phyloP scores from a whole-genome alignment of 176 grass and related monocot genomes.

The Paspalum notatum region DNA sequence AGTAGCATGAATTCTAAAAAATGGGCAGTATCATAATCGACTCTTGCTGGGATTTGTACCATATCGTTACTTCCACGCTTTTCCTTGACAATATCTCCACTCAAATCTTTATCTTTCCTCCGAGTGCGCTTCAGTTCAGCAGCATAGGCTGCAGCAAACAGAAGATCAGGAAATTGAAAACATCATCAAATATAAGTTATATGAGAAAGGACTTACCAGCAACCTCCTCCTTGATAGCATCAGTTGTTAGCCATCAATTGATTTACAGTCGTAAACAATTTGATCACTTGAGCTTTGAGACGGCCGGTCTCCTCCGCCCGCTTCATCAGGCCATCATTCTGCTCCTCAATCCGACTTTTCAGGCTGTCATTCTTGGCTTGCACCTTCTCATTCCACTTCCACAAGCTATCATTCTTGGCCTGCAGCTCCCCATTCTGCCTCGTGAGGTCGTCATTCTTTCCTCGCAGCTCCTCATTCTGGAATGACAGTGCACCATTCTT shows the following conservation, averaged over 20 bases:
- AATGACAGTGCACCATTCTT: background rate
- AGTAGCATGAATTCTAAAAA: background rate
- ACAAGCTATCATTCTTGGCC: background rate
- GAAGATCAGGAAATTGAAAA: background rate
- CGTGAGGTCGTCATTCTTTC: background rate
- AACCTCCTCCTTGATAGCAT: background rate
- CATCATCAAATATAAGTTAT: background rate
- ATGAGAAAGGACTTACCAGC: background rate
- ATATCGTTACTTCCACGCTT: conserved; percentile 70
- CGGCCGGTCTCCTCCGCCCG: background rate
- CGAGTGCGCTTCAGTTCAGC: background rate
- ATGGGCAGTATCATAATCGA: conserved; percentile 53
- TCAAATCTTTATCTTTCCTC: conserved; percentile 27
- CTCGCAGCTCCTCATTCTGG: background rate
- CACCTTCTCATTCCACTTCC: background rate
- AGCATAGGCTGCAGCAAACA: background rate
- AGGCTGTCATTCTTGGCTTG: background rate
- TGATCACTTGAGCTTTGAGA: background rate
- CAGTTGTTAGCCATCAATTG: background rate
- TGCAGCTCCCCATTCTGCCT: background rate
- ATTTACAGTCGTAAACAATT: background rate
- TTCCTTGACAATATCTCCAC: conserved; percentile 59
- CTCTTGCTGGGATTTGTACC: conserved; percentile 67
- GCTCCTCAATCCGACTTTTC: too few relatives aligned
- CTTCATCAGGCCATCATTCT: too few relatives aligned